Evolutionary conservation across 2,329 filamentous ascomycete species (phyloP).

Genomic region (Thielaviopsis ethacetica): DNA sequence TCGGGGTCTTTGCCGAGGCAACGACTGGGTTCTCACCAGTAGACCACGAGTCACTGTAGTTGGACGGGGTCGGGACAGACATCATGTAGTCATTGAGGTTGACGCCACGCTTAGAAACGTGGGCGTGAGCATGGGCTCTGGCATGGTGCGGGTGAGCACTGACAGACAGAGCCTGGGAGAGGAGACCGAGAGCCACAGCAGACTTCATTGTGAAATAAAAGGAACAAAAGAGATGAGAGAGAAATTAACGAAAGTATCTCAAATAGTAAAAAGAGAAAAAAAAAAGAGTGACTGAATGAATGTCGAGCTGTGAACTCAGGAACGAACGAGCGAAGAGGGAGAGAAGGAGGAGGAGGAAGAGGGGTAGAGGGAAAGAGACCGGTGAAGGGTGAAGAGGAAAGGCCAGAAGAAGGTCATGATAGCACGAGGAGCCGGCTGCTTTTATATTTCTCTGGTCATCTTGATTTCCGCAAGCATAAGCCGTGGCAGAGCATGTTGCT

Average conservation of each 20-base stretch:
- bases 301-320: too few species aligned
- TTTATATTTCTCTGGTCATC: neutral
- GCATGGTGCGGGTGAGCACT: conserved; percentile 19
- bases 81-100: conserved; percentile 21
- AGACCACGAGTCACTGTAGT: too few species aligned
- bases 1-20: too few species aligned
- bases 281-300: neutral
- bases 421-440: neutral
- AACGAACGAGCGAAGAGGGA: too few species aligned
- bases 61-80: too few species aligned
- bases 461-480: too few species aligned
- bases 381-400: conserved; percentile 7
- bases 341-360: neutral
- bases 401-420: neutral
- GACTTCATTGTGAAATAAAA: conserved; percentile 18
- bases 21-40: too few species aligned
- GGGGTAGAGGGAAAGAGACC: conserved; percentile 3
- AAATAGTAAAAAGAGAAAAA: neutral
- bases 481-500: too few species aligned
- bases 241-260: neutral
- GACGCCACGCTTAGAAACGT: conserved; percentile 17
- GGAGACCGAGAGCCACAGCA: conserved; percentile 19
- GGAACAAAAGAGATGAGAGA: neutral
- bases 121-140: conserved; percentile 10
- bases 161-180: conserved; percentile 19